Percentiles rank a stretch among this genome's conserved stretches.
Conservation (phyloP, 306 rosid species). For the Coriaria nepalensis region DNA sequence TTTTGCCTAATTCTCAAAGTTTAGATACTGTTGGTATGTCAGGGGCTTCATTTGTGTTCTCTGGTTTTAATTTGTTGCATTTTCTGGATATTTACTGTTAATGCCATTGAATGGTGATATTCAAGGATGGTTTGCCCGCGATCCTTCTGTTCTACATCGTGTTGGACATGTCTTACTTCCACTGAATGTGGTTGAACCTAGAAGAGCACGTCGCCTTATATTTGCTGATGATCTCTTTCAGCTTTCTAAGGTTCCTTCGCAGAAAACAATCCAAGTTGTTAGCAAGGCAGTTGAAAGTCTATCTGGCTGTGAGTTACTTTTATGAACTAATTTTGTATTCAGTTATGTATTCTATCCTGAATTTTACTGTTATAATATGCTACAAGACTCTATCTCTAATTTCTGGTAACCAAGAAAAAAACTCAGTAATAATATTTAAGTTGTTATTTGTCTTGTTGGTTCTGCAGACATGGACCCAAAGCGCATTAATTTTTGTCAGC, state of each 20-base stretch:
- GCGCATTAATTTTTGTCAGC: slow-evolving; percentile 47
- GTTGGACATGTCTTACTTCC: slow-evolving; percentile 71
- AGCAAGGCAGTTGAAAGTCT: slow-evolving; percentile 44
- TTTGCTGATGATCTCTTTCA: slow-evolving; percentile 82
- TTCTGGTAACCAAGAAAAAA: slow-evolving; percentile 4
- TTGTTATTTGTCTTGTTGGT: slow-evolving; percentile 22
- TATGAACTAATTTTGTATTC: slow-evolving; percentile 2
- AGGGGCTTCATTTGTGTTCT: slow-evolving; percentile 5
- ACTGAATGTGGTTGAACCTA: slow-evolving; percentile 38
- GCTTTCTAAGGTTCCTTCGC: slow-evolving; percentile 48
- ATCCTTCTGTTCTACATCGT: slow-evolving; percentile 51
- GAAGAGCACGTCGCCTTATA: slow-evolving; percentile 43
- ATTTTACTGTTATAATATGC: neutral
- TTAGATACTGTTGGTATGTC: slow-evolving; percentile 70
- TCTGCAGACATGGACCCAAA: slow-evolving; percentile 58
- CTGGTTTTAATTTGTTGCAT: neutral
- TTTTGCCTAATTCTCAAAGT: slow-evolving; percentile 65
- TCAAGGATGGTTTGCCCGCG: slow-evolving; percentile 68
- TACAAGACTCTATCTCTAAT: neutral
- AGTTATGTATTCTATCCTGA: neutral
- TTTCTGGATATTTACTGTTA: neutral
- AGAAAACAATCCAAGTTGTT: slow-evolving; percentile 38
- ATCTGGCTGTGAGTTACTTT: slow-evolving; percentile 61
- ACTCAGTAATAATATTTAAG: slow-evolving; percentile 3
- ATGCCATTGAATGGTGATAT: slow-evolving; percentile 13